Percentiles rank a stretch among this genome's conserved stretches.
Conservation (phyloP, 495 filamentous ascomycete species). For the Neurospora sp. region DNA sequence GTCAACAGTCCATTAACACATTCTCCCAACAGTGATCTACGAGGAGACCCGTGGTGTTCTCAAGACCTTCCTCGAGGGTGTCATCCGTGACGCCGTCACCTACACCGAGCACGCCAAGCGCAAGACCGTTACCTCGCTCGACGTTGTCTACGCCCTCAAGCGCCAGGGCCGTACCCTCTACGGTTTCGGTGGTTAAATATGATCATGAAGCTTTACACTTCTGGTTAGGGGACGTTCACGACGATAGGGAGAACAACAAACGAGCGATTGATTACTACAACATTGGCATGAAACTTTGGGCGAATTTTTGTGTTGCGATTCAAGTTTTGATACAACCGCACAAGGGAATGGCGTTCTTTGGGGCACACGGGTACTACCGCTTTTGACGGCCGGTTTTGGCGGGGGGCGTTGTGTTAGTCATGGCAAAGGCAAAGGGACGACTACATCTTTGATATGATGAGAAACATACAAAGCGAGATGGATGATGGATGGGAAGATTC, state of each 20-base stretch:
- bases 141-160: constrained; percentile 94
- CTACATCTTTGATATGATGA: neutral
- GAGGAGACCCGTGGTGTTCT: constrained; percentile 99
- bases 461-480: neutral
- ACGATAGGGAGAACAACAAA: neutral
- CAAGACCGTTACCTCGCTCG: constrained; percentile 92
- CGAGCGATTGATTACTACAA: constrained; percentile 1
- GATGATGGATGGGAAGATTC: neutral
- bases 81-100: constrained; percentile 97
- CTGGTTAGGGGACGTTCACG: neutral
- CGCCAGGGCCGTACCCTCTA: constrained; percentile 93
- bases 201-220: neutral
- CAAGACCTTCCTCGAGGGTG: constrained; percentile 99
- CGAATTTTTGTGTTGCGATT: neutral
- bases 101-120: constrained; percentile 97
- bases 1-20: constrained; percentile 56
- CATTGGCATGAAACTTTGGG: neutral
- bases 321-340: neutral
- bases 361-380: neutral
- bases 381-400: neutral
- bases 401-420: neutral
- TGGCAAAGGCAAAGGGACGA: neutral
- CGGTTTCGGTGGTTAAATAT: constrained; percentile 86
- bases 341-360: neutral
- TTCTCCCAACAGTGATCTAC: constrained; percentile 64